phyloP scores from a whole-genome alignment of 805 yeast species.

The Kazachstania viticola region DNA sequence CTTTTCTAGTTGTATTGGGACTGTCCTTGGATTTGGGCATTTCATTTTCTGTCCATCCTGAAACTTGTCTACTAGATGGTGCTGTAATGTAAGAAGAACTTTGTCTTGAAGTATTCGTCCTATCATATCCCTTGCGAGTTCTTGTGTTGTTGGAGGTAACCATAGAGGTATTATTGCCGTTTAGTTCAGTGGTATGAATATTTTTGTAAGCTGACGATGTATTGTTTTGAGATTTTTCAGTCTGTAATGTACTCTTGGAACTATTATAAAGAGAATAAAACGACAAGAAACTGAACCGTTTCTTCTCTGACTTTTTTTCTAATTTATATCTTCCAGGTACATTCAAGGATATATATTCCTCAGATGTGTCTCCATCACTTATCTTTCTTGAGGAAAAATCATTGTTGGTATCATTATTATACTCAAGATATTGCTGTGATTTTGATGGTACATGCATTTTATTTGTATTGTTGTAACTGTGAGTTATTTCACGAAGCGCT shows the following conservation, averaged over 20 bases:
- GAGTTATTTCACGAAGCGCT: no score
- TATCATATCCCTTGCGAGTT: no score
- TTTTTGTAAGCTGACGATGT: not conserved
- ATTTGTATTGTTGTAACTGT: no score
- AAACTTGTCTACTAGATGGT: not conserved
- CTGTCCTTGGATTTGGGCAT: no score
- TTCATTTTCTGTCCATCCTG: not conserved
- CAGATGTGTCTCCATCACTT: conserved; percentile 1
- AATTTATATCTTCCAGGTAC: not conserved
- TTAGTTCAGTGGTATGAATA: no score
- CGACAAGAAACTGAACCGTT: conserved; percentile 10
- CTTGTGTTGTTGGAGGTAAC: not conserved
- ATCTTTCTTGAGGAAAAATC: no score
- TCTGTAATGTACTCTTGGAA: not conserved
- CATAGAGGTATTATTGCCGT: not conserved
- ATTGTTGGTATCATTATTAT: no score
- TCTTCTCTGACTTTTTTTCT: conserved; percentile 3
- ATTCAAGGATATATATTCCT: conserved; percentile 1
- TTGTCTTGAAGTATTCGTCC: not conserved
- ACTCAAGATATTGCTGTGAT: no score
- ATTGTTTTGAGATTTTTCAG: not conserved
- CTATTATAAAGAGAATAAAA: conserved; percentile 5
- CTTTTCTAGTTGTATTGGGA: not conserved
- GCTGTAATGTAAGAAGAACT: not conserved
- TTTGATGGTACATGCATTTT: no score